Evolutionary conservation across 139 green algal genomes (phyloP).

Genomic region (Chlamydomonas asymmetrica): DNA sequence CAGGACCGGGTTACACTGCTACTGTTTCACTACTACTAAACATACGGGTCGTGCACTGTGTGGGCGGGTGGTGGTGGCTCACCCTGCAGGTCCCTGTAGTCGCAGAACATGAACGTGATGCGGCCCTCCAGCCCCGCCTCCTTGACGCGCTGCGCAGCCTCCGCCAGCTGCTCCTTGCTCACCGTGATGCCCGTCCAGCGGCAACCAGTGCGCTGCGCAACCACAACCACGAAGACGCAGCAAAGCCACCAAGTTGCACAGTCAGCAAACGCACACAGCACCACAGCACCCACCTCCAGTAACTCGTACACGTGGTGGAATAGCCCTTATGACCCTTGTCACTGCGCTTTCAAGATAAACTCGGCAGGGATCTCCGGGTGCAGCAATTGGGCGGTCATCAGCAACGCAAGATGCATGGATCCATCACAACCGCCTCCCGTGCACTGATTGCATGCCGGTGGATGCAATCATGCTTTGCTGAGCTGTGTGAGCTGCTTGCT

Average conservation of each 20-base stretch:
- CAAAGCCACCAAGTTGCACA: too few relatives aligned
- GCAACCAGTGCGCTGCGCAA: slow-evolving; percentile 69
- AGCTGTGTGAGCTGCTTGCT: too few relatives aligned
- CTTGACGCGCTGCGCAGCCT: slow-evolving; percentile 78
- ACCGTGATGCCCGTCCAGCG: slow-evolving; percentile 41
- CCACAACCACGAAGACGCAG: slow-evolving; percentile 86
- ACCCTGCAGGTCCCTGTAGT: slow-evolving; percentile 79
- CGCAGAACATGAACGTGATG: slow-evolving; percentile 86
- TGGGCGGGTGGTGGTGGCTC: too few relatives aligned
- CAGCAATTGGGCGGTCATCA: too few relatives aligned
- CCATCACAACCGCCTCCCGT: too few relatives aligned
- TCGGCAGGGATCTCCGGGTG: too few relatives aligned
- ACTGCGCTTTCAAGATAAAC: too few relatives aligned
- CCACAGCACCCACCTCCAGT: too few relatives aligned
- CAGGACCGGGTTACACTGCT: not conserved
- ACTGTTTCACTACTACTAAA: not conserved
- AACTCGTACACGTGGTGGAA: too few relatives aligned
- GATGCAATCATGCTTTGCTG: not conserved
- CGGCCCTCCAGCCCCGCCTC: slow-evolving; percentile 77
- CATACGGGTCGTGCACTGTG: not conserved
- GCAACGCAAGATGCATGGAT: too few relatives aligned
- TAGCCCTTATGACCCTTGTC: too few relatives aligned
- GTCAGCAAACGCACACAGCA: too few relatives aligned
- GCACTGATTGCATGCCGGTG: not conserved
- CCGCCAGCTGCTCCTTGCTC: slow-evolving; percentile 88